Evolutionary conservation across 2,329 filamentous ascomycete species (phyloP).

Genomic region (Alternaria postmessia): DNA sequence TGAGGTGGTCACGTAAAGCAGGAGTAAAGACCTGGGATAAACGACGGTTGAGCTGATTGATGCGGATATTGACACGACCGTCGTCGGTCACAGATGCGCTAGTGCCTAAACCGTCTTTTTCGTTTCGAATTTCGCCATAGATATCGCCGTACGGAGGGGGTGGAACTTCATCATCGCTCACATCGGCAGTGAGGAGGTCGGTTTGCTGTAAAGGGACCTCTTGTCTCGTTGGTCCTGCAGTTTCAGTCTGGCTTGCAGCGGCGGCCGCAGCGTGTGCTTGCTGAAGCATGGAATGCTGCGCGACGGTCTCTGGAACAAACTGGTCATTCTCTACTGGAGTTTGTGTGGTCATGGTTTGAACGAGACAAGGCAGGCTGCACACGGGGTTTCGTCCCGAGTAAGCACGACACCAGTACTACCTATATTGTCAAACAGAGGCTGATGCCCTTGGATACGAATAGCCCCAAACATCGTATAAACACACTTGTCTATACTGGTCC

Average conservation of each 20-base stretch:
- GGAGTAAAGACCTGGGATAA: slow-evolving; percentile 34
- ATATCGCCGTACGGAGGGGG: slow-evolving; percentile 44
- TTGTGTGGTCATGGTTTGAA: neutral
- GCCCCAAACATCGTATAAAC: neutral
- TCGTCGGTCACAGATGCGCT: slow-evolving; percentile 57
- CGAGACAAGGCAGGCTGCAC: neutral
- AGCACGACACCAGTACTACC: neutral
- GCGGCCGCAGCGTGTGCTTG: slow-evolving; percentile 36
- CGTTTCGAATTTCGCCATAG: slow-evolving; percentile 43
- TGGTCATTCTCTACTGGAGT: slow-evolving; percentile 14
- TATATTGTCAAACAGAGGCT: neutral
- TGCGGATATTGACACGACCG: slow-evolving; percentile 40
- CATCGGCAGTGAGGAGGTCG: slow-evolving; percentile 28
- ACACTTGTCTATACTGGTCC: neutral
- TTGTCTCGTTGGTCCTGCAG: slow-evolving; percentile 9
- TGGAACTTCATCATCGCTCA: slow-evolving; percentile 32
- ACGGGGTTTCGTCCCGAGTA: neutral
- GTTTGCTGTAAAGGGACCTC: slow-evolving; percentile 30
- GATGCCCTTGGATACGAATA: neutral
- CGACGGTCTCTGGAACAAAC: slow-evolving; percentile 21
- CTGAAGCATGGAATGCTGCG: slow-evolving; percentile 40
- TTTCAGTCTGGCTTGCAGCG: slow-evolving; percentile 29
- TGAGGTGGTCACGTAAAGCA: slow-evolving; percentile 19
- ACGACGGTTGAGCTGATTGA: slow-evolving; percentile 32
- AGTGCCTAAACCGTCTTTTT: slow-evolving; percentile 42